Evolutionary conservation across 1,139 yeast genomes (phyloP), one percentile per base, ranked within the genome.

Genomic region (Magnusiomyces tetraspermus): DNA sequence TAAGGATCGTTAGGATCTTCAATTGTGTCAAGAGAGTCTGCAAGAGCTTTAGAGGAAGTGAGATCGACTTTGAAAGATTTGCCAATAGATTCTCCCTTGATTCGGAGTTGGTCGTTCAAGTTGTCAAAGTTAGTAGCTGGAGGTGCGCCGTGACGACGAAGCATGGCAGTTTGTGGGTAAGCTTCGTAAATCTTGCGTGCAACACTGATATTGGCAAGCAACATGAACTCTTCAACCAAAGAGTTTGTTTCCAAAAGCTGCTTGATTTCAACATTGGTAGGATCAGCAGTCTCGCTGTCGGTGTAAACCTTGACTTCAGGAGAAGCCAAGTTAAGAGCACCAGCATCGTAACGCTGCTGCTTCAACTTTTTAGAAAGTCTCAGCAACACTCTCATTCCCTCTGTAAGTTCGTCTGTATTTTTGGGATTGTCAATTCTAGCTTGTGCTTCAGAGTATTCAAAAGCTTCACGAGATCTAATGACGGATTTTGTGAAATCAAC

Each of bases 251-350:
- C 98, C 50, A 85, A 76, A 28, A 87, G 71, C 65, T 87, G 78
- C 66, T 94, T 94, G 60, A 92, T 83, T 68, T 92, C 97, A 50
- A 94, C 97, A 64, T 89, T 96, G 57, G 86, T 86, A 1, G 98
- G 98, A 66, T 94, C 98, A 1, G 95, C 84, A 1, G 97, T 90
- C 70, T 94, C 99, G 65, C 92, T 84, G 63, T 94, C 99, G 82
- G 90, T 85, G 61, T 90, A 94, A 42, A 94, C 96, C 69, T 90
- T 90, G 49, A 94, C 98, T 69, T 94, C 99, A 0, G 99, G 99
- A 2, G 97, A 88, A 0, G 98, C 97, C 60, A 94, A 75, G 67
- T 94, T 94, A 65, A 94, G 77, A 0, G 99, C 99, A 71, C 99
- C 99, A 1, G 95, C 95, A 63, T 85, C 94, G 60, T 89, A 71